Evolutionary conservation across 495 filamentous ascomycete genomes (phyloP), one percentile per base, ranked within the genome.

Genomic region (Haplographium delicatum): DNA sequence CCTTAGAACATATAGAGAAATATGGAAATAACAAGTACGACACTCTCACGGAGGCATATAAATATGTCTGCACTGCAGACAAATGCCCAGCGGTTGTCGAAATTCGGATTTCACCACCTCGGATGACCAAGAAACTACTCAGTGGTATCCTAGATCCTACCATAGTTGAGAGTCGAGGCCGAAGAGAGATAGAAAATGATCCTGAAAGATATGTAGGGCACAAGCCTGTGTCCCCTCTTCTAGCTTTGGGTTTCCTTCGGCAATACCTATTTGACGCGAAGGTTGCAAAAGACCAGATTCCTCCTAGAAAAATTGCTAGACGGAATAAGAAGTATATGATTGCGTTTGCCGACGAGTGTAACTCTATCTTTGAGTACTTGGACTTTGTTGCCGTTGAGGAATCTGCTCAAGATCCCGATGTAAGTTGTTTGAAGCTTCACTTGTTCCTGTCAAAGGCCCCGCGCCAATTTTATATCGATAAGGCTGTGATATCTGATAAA

Each of bases 251-350:
- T 5, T 54, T 35, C 25, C 58, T 63, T 39, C 47, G 55, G 27
- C 27, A 28, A n/a, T 63, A 63, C 37, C 27, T 63, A 16, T 9
- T 4, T 0, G 58, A 63, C 50, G 56, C 61, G 10, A 54, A 38
- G 25, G 44, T 19, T 5, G 31, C 53, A 16, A 39, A 39, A 43
- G 37, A 41, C 15, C 26, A 26, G 19, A 33, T 19, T 7, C 23
- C 45, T 20, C 15, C 47, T 5, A 58, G 52, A 35, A 26, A 41
- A 23, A 63, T 63, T 16, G 55, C 61, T 2, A 54, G 38, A 23
- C 18, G 57, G 28, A 63, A 63, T 20, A 63, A 63, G 52, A 61
- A 56, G 28, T 61, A 49, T 31, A 39, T 51, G 20, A 50, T 63
- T 31, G 51, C 58, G 0, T 61, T 61, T 47, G 54, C 39, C 5